Evolutionary conservation across 192 early-diverging fungal species (phyloP).

Genomic region (Dissophora globulifera): DNA sequence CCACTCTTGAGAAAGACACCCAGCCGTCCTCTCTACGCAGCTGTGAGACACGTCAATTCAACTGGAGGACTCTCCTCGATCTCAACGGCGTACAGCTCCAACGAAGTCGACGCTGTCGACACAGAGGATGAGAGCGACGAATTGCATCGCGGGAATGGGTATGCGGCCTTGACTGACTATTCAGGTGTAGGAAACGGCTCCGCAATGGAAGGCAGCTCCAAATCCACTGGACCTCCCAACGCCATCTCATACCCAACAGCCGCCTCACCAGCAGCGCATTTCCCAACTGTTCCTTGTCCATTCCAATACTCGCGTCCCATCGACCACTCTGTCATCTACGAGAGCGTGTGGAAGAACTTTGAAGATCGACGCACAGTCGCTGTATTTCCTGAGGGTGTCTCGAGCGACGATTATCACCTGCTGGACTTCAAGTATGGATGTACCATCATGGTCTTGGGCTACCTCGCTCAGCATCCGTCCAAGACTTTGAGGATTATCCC

Average conservation of each 20-base stretch:
- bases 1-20: constrained; percentile 15
- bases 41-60: constrained; percentile 5
- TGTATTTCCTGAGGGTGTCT: constrained; percentile 56
- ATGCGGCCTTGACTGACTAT: no score
- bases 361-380: constrained; percentile 47
- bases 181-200: no score
- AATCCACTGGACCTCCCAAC: not conserved
- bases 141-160: not conserved
- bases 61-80: constrained; percentile 21
- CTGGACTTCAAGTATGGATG: constrained; percentile 58
- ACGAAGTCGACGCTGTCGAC: not conserved
- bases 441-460: constrained; percentile 57
- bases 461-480: constrained; percentile 42
- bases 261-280: constrained; percentile 1
- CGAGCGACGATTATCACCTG: constrained; percentile 55
- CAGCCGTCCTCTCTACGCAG: no score
- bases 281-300: constrained; percentile 40
- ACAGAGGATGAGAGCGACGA: not conserved
- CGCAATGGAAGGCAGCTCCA: not conserved
- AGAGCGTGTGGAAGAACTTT: constrained; percentile 55
- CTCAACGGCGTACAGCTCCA: constrained; percentile 22
- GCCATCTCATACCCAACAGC: not conserved
- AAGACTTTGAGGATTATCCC: constrained; percentile 53
- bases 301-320: constrained; percentile 50
- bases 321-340: constrained; percentile 53